Base-by-base conservation (phyloP, 83 land plant genomes). In the Larix sibirica region DNA sequence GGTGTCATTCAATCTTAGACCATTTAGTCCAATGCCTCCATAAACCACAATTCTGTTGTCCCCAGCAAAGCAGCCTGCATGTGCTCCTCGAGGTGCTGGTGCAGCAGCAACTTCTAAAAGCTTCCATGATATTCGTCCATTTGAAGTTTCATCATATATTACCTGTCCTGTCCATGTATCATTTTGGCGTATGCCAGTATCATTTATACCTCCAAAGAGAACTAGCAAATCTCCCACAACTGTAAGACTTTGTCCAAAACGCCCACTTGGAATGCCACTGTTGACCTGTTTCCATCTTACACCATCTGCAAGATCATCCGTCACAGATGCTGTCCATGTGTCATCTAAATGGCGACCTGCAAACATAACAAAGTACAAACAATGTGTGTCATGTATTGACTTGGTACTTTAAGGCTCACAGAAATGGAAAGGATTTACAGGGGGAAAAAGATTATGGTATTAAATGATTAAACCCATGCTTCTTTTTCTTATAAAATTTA, bases 71-170 rank as follows among this genome's bases (percentile, higher is more conserved):
- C 97, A 93, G 36, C 91, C 98, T 42, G 96, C 97, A 91, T 97
- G 98, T 16, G 99, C 99, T 23, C 99, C 99, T 70, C 99, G 98
- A 62, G 98, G 84, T 8, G 91, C 91, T 10, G 99, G 99, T 9
- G 89, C 83, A 0, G 85, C 23, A 26, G 89, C 92, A 9, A 94
- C 94, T 56, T 91, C 89, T 23, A 96, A 84, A 58, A 90, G 86
- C 81, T 83, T 88, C 99, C 99, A 97, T 24, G 90, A 86, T 44
- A 94, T 54, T 24, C 76, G 84, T 44, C 84, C 86, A 0, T 83
- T 83, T 20, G 67, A 40, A 12, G 58, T 73, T 77, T 76, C 83
- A 18, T 89, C 82, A 38, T 42, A 26, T 17, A 69, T 64, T 6
- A 90, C 81, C 54, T 84, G 85, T 26, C 92, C 93, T 24, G 94